These are phyloP conservation scores for Rosa multiflora DNA, from an alignment of 306 rosid species.

Conservation along the genomic window DNA sequence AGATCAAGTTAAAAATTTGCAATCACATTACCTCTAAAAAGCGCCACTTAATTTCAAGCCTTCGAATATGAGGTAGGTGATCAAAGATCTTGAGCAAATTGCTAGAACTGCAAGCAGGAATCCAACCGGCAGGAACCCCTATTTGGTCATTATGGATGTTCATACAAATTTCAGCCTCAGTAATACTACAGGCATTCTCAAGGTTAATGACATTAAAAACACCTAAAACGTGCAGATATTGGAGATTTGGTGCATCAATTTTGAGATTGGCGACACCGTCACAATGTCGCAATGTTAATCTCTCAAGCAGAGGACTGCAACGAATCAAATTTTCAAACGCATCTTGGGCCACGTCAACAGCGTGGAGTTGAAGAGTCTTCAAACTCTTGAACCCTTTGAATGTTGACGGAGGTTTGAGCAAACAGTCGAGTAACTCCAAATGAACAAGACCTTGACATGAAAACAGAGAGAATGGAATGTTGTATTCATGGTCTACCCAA, in stretches of 20 bases:
- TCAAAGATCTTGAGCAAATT: conserved; percentile 44
- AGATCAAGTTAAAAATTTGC: neutral
- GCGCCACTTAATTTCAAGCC: conserved; percentile 41
- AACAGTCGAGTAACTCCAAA: conserved; percentile 24
- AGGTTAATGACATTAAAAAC: conserved; percentile 36
- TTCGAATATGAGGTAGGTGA: conserved; percentile 37
- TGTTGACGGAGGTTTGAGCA: conserved; percentile 42
- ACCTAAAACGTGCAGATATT: neutral
- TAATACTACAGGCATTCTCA: conserved; percentile 38
- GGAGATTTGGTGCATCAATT: conserved; percentile 48
- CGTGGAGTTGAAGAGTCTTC: conserved; percentile 46
- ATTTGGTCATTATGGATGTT: neutral
- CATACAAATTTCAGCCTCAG: conserved; percentile 25
- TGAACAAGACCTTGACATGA: conserved; percentile 26
- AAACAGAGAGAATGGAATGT: neutral
- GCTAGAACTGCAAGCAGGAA: conserved; percentile 25
- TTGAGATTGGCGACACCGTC: conserved; percentile 38
- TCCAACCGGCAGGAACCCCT: neutral
- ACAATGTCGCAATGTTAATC: conserved; percentile 44
- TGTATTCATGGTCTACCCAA: neutral
- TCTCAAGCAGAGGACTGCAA: conserved; percentile 50
- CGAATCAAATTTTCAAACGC: conserved; percentile 43
- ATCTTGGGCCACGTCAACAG: conserved; percentile 30
- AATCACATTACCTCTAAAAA: conserved; percentile 45
- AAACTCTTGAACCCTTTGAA: conserved; percentile 50